These are phyloP conservation scores for Curvularia spicifera DNA, from an alignment of 2,329 filamentous ascomycete species.

Conservation along the genomic window DNA sequence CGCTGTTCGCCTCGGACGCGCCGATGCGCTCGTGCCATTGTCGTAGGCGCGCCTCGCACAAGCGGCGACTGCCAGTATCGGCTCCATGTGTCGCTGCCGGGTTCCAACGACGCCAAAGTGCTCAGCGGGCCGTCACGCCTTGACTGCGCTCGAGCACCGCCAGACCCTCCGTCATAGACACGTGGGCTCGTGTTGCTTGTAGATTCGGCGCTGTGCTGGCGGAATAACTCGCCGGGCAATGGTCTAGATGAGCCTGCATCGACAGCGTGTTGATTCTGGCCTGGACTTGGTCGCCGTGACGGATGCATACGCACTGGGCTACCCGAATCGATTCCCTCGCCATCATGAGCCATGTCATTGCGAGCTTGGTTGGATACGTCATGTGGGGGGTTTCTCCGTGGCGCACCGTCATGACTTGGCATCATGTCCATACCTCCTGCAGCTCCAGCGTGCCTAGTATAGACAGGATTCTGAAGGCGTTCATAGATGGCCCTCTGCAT, in stretches of 20 bases:
- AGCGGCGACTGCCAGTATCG: slow-evolving; percentile 18
- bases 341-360: slow-evolving; percentile 4
- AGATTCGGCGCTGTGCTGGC: slow-evolving; percentile 5
- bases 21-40: slow-evolving; percentile 14
- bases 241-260: slow-evolving; percentile 3
- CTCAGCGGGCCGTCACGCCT: slow-evolving; percentile 10
- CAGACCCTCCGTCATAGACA: slow-evolving; percentile 1
- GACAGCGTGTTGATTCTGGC: neutral
- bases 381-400: slow-evolving; percentile 17
- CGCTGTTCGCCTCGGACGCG: slow-evolving; percentile 31
- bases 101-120: slow-evolving; percentile 15
- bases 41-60: slow-evolving; percentile 1
- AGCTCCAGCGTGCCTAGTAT: slow-evolving; percentile 8
- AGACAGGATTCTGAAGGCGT: slow-evolving; percentile 19
- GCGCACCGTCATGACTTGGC: slow-evolving; percentile 19
- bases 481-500: slow-evolving; percentile 26
- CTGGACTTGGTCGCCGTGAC: neutral
- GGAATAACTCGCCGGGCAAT: slow-evolving; percentile 12
- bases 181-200: slow-evolving; percentile 1
- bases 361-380: slow-evolving; percentile 23
- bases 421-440: slow-evolving; percentile 6
- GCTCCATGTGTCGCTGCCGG: slow-evolving; percentile 22
- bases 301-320: slow-evolving; percentile 12
- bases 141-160: slow-evolving; percentile 10
- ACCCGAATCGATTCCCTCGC: slow-evolving; percentile 13